Evolutionary conservation across 2,329 filamentous ascomycete species (phyloP).

Genomic region (Calonectria fujianensis): DNA sequence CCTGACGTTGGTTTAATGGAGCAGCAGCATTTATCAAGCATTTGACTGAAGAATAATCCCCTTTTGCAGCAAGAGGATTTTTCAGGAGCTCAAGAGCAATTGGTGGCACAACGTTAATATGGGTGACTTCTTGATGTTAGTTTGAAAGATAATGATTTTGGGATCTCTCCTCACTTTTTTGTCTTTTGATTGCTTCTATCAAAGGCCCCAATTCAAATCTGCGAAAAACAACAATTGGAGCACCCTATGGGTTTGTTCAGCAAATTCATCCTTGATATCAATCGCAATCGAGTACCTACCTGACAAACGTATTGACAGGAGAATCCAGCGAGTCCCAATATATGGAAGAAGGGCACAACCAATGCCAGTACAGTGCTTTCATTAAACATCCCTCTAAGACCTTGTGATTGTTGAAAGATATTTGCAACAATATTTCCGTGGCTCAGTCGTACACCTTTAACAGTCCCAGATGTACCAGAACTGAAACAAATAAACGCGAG

Average conservation of each 20-base stretch:
- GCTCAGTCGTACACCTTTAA: constrained; percentile 30
- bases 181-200: constrained; percentile 23
- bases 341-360: constrained; percentile 35
- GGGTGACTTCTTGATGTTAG: constrained; percentile 2
- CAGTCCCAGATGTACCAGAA: constrained; percentile 31
- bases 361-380: constrained; percentile 16
- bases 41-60: constrained; percentile 27
- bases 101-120: constrained; percentile 32
- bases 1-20: constrained; percentile 30
- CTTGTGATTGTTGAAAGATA: constrained; percentile 34
- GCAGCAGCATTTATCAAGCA: constrained; percentile 35
- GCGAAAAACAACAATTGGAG: constrained; percentile 25
- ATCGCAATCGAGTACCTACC: neutral
- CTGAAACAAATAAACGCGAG: constrained; percentile 35
- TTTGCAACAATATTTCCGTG: constrained; percentile 34
- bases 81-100: constrained; percentile 31
- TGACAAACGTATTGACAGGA: constrained; percentile 33
- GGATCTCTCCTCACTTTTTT: constrained; percentile 5
- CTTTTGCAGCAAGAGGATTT: constrained; percentile 10
- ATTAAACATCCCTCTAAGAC: constrained; percentile 27
- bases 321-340: constrained; percentile 27
- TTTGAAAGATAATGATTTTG: neutral
- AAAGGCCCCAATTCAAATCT: constrained; percentile 28
- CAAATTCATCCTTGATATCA: neutral
- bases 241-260: neutral